phyloP scores from a whole-genome alignment of 2,329 filamentous ascomycete genomes.

The Leptodontidium sp. region DNA sequence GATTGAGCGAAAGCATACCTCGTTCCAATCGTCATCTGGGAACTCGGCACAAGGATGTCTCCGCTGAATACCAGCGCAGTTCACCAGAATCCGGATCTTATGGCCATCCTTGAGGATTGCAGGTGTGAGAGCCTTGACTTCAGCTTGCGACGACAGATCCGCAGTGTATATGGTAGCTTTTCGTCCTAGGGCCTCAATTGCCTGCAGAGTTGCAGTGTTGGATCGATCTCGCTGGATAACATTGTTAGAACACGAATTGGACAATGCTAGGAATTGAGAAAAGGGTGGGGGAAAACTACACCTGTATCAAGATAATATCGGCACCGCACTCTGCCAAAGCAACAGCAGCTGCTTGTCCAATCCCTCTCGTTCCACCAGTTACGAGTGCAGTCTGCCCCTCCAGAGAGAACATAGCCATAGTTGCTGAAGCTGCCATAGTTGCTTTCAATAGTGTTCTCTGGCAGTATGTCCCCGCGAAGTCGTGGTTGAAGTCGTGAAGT shows the following conservation, averaged over 20 bases:
- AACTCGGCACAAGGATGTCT: constrained; percentile 50
- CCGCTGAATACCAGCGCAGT: constrained; percentile 53
- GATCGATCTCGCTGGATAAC: constrained; percentile 41
- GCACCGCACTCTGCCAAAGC: constrained; percentile 51
- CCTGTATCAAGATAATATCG: constrained; percentile 52
- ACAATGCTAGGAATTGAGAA: not conserved
- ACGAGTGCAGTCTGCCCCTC: constrained; percentile 50
- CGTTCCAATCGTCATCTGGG: constrained; percentile 50
- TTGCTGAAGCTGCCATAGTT: constrained; percentile 37
- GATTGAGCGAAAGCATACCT: constrained; percentile 40
- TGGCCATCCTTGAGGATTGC: constrained; percentile 61
- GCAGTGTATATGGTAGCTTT: constrained; percentile 73
- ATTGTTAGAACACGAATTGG: constrained; percentile 10
- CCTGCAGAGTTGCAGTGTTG: constrained; percentile 60
- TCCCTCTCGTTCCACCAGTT: constrained; percentile 50
- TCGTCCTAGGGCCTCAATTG: constrained; percentile 71
- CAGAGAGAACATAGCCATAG: constrained; percentile 46
- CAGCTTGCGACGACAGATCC: constrained; percentile 69
- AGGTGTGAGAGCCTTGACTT: constrained; percentile 68
- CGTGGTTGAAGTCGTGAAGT: too few relatives aligned
- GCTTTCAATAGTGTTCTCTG: too few relatives aligned
- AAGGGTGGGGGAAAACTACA: constrained; percentile 33
- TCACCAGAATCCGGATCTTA: constrained; percentile 55
- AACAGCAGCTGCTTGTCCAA: constrained; percentile 50
- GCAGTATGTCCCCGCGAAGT: too few relatives aligned